Conservation (phyloP, 371 early-diverging fungal species). For the Syncephalastrum monosporum region DNA sequence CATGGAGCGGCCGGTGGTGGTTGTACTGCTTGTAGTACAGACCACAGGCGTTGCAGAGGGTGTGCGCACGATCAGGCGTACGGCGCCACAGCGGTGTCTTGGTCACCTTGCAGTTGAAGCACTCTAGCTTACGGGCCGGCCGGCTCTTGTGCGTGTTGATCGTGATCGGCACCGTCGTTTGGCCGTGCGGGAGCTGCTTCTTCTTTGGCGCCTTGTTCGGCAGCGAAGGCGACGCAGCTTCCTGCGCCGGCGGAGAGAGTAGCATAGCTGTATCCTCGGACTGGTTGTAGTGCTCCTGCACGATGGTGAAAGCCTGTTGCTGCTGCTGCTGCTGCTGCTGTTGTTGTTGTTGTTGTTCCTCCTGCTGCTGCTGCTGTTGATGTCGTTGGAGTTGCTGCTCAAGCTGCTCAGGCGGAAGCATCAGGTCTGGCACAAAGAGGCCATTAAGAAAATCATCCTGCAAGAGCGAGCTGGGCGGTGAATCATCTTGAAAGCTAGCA, state of each 20-base stretch:
- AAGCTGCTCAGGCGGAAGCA: neutral
- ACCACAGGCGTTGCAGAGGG: constrained; percentile 87
- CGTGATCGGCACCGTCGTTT: constrained; percentile 20
- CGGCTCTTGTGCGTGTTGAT: constrained; percentile 21
- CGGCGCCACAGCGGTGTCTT: constrained; percentile 83
- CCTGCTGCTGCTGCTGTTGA: constrained; percentile 2
- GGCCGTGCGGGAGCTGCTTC: constrained; percentile 17
- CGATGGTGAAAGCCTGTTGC: neutral
- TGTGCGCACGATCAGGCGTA: constrained; percentile 72
- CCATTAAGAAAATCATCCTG: constrained; percentile 16
- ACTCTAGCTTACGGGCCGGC: constrained; percentile 62
- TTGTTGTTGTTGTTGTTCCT: constrained; percentile 1
- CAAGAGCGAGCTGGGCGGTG: constrained; percentile 16
- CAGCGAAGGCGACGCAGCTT: neutral
- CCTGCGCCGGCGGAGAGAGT: neutral
- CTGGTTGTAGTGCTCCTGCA: neutral
- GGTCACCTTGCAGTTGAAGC: constrained; percentile 79
- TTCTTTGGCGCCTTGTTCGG: neutral
- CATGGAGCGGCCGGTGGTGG: constrained; percentile 64
- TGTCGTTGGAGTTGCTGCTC: neutral
- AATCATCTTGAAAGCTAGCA: constrained; percentile 6
- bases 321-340: constrained; percentile 6
- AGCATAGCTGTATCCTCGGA: no score
- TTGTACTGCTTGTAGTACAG: constrained; percentile 79
- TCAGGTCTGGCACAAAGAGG: constrained; percentile 2